Base-by-base conservation (phyloP, 805 yeast species). In the Scheffersomyces amazonensis region DNA sequence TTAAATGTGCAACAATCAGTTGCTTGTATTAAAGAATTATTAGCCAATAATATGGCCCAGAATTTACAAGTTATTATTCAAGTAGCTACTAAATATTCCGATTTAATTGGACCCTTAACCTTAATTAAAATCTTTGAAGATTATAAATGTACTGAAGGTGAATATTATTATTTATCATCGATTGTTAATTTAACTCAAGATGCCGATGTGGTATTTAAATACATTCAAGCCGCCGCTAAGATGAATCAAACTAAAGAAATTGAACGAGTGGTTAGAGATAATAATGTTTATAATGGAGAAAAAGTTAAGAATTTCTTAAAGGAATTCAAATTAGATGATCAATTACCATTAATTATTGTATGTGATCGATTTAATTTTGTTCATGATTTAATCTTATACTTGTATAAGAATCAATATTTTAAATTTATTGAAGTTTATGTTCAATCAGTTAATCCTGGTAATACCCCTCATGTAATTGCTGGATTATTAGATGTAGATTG, bases 371-470 rank as follows among this genome's bases (percentile, higher is more conserved):
- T 74, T 69, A 74, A 82, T 62, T 93, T 81, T 62, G 88, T 90
- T 39, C 98, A 93, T 62, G 99, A 93, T 64, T 78, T 93, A 69
- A 82, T 93, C 40, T 76, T 93, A 56, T 93, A 86, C 69, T 75
- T 93, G 61, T 93, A 93, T 81, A 93, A 91, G 72, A 87, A 90
- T 68, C 90, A 91, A 64, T 91, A 82, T 68, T 87, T 89, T 80
- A 89, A 93, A 65, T 93, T 91, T 54, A 93, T 93, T 64, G 98
- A 93, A 70, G 96, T 93, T 34, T 93, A 91, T 56, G 99, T 93
- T 40, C 98, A 93, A 71, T 95, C 89, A 60, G 98, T 93, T 36
- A 93, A 93, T 67, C 96, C 99, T 37, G 73, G 95, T 7, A 87
- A 86, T 61, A 87, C 99, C 13, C 95, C 99, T 5, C 95, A 90